Conservation (phyloP, 2,329 filamentous ascomycete species). For the Teratosphaeriaceae sp. region DNA sequence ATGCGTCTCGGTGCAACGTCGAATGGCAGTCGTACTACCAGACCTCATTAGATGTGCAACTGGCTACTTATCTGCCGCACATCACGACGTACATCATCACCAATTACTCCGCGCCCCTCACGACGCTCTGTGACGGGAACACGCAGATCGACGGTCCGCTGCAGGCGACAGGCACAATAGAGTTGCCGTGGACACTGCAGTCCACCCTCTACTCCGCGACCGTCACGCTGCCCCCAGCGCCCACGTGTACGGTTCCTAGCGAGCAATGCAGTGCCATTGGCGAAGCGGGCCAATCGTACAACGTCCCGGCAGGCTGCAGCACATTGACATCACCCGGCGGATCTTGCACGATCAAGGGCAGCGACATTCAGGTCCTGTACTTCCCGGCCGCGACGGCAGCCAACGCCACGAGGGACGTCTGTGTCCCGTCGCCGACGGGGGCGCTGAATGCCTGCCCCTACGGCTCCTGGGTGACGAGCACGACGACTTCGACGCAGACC, state of each 20-base stretch:
- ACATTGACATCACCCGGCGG: background rate
- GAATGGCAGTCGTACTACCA: background rate
- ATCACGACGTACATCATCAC: background rate
- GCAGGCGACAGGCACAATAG: background rate
- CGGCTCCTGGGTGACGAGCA: conserved; percentile 1
- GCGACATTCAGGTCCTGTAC: conserved; percentile 1
- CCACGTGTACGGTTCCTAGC: background rate
- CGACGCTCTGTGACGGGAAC: conserved; percentile 1
- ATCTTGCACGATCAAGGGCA: conserved; percentile 3
- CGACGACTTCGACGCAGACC: background rate
- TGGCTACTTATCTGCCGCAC: background rate
- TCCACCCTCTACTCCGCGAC: background rate
- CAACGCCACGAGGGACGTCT: background rate
- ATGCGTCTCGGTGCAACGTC: background rate
- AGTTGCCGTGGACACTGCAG: background rate
- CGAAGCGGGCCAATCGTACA: background rate
- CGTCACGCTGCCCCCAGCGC: background rate
- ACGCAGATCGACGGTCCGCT: conserved; percentile 2
- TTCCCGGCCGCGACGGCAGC: background rate
- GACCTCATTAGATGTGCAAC: background rate
- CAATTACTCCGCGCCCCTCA: conserved; percentile 1
- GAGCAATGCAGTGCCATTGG: conserved; percentile 2
- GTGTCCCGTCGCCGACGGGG: background rate
- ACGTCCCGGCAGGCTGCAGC: background rate
- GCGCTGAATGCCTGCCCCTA: background rate